Conservation (phyloP, 495 filamentous ascomycete genomes). For the Astrocystis sublimbata region DNA sequence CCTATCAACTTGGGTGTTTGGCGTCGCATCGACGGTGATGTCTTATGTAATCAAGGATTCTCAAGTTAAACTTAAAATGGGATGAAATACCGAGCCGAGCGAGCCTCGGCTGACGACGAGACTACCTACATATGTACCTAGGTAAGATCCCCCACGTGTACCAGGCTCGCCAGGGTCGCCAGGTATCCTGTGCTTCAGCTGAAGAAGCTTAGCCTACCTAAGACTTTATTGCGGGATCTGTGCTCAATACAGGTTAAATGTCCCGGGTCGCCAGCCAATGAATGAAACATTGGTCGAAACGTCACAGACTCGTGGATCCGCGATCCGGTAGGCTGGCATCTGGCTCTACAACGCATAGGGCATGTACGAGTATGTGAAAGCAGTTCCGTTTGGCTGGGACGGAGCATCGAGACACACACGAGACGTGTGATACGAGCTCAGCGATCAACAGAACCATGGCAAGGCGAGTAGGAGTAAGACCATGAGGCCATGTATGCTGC, state of each 20-base stretch:
- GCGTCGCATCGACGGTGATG: too few species aligned
- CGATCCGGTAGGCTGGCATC: background rate
- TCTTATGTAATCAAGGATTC: background rate
- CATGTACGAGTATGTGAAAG: too few species aligned
- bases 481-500: too few species aligned
- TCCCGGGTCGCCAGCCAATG: background rate
- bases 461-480: too few species aligned
- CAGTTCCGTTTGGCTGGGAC: background rate
- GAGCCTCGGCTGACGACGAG: background rate
- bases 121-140: too few species aligned
- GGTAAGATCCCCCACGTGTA: background rate
- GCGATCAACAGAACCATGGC: background rate
- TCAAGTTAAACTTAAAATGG: background rate
- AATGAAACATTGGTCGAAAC: background rate
- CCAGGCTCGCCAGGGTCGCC: too few species aligned
- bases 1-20: too few species aligned
- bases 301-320: background rate
- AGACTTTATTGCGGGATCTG: too few species aligned
- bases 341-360: too few species aligned
- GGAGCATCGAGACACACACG: background rate
- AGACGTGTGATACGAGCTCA: constrained; percentile 11
- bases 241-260: background rate
- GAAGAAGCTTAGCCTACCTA: too few species aligned
- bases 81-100: too few species aligned
- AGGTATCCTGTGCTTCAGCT: background rate